Conservation (phyloP, 2,329 filamentous ascomycete species). For the Xylaria sp. region DNA sequence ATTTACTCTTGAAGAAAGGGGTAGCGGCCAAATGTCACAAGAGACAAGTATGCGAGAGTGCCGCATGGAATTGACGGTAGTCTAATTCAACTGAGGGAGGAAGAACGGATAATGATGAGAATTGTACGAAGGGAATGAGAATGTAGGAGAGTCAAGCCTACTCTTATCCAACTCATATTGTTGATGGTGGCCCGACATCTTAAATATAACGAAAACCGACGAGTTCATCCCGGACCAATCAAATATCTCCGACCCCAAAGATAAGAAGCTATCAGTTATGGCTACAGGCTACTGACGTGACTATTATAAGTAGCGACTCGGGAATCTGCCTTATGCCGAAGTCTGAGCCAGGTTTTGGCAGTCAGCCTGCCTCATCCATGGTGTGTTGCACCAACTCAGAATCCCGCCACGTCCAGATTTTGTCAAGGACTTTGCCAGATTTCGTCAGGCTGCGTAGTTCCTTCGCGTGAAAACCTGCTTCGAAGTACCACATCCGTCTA, state of each 20-base stretch:
- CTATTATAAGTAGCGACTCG: background rate
- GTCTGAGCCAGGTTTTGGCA: constrained; percentile 7
- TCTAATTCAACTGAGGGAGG: too few species aligned
- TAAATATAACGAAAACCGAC: too few species aligned
- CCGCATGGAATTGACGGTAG: too few species aligned
- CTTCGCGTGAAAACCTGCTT: too few species aligned
- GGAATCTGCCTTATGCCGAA: background rate
- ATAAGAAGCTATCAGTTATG: background rate
- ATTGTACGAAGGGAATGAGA: too few species aligned
- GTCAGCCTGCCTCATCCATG: constrained; percentile 17
- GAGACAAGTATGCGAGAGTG: background rate
- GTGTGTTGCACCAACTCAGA: background rate
- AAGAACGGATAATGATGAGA: too few species aligned
- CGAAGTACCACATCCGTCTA: too few species aligned
- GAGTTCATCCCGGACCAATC: background rate
- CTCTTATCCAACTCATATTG: too few species aligned
- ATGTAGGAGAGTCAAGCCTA: too few species aligned
- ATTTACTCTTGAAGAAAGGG: background rate
- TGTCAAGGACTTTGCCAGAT: background rate
- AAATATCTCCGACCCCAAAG: background rate
- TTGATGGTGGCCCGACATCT: too few species aligned
- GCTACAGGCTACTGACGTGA: background rate
- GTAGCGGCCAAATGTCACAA: background rate
- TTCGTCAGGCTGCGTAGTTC: too few species aligned
- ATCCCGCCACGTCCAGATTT: background rate